Base-by-base conservation (phyloP, 495 filamentous ascomycete genomes). In the Penicillium ucsense region DNA sequence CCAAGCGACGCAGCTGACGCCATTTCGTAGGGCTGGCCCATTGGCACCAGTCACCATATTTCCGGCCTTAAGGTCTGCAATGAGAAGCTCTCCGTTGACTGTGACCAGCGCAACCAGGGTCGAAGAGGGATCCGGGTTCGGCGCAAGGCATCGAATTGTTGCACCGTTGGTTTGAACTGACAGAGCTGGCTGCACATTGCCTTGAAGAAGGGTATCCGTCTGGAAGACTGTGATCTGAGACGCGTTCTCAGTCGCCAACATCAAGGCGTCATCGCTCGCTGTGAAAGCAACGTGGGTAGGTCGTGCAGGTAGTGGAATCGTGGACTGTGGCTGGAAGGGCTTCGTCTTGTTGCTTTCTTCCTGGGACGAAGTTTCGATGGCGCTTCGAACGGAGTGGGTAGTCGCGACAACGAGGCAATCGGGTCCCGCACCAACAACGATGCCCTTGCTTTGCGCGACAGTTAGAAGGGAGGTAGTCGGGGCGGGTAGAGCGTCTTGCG, bases 221-320 rank as follows among this genome's bases (percentile, higher is more conserved):
- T 89, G 75, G 60, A 92, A 96, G 10, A 95, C 79, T 3, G 84
- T 85, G 35, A 99, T 68, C 7, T 89, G 88, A 30, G 88, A 81
- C 4, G 89, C 88, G 48, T 75, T 75, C 61, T 95, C 88, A 6
- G 87, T 89, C 5, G 86, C 85, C 9, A 97, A 67, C 20, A 95
- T 78, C 40, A 99, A 71, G 47, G 83, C 89, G 44, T 78, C 78
- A 60, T 95, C 94, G 54, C 88, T 83, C 40, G 85, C 78, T 0
- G 87, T 88, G 57, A 97, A 99, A 29, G 83, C 85, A 6, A 97
- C 74, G 63, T 99, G 94, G 4, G 88, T 91, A 38, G 95, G 77
- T 54, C 86, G 77, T 52, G 82, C 76, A 5, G 83, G 80, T 41
- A 95, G 67, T 5, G 82, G 70, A 8, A 97, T 71, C 35, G 74